Base-by-base conservation (phyloP, 2,329 filamentous ascomycete species). In the Nemania serpens region DNA sequence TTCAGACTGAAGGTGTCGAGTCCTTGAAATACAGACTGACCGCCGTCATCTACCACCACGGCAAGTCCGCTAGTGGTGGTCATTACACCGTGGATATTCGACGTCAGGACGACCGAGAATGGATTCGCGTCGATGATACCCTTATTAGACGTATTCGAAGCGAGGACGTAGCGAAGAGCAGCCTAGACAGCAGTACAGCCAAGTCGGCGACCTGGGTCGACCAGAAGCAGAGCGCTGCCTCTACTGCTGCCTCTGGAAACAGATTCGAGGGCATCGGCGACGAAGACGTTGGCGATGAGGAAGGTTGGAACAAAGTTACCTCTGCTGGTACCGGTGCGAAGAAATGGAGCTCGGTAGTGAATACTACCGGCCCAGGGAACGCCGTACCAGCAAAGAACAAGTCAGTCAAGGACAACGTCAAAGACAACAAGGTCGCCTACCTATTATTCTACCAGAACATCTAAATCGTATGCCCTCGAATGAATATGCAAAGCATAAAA, bases 71-170 rank as follows among this genome's bases (percentile, higher is more conserved):
- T 37, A 96, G 91, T 65, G 93, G 92, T 54, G 95, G 95, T 3
- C 95, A 99, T 75, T 99, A 99, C 76, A 99, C 95, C 1, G 94
- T 96, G n/a, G 95, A 99, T 75, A 90, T 97, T 42, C 88, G 93
- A 59, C 89, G 95, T 53, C 94, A 98, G 75, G 95, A 99, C 73
- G 92, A 90, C n/a, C 86, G 86, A 20, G 93, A 97, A 75, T 99
- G 95, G 95, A 90, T 99, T 58, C 91, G 94, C 56, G 86, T 99
- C 67, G 95, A 99, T 70, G 95, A 99, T 74, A 99, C 95, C 0
- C 80, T 92, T 61, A 93, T 99, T 65, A 87, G 91, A 63, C 89
- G 93, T 42, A 87, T 99, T 37, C 86, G 90, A 56, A 89, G 88
- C 64, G 91, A 97, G 71, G 94, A 98, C 65, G 93, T 98, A 18